Evolutionary conservation across 805 yeast species (phyloP).

Genomic region (Candida bentonensis): DNA sequence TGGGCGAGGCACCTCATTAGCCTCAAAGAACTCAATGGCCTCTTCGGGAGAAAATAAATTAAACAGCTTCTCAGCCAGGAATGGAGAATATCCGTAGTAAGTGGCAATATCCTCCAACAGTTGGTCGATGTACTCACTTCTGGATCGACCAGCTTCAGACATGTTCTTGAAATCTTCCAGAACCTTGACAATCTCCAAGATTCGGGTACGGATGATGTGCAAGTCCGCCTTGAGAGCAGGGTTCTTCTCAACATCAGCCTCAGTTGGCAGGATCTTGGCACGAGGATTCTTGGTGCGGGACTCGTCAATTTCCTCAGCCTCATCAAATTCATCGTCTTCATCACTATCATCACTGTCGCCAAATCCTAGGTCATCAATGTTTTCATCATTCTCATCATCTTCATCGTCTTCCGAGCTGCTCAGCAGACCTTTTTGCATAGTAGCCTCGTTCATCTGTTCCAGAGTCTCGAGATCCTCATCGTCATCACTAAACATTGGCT

Average conservation of each 20-base stretch:
- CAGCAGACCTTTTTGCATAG: conserved; percentile 15
- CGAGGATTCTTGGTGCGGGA: background rate
- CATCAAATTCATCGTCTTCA: conserved; percentile 3
- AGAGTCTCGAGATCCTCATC: conserved; percentile 48
- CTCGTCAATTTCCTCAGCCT: background rate
- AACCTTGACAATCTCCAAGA: background rate
- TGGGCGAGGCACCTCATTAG: conserved; percentile 94
- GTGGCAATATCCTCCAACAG: conserved; percentile 75
- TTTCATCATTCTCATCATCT: conserved; percentile 9
- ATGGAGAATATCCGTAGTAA: conserved; percentile 86
- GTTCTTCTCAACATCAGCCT: background rate
- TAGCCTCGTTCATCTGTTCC: conserved; percentile 16
- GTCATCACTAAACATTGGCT: conserved; percentile 71
- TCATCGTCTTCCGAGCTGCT: conserved; percentile 6
- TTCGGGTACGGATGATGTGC: conserved; percentile 18
- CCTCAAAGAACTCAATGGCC: conserved; percentile 97
- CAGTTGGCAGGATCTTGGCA: background rate
- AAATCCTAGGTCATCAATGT: conserved; percentile 7
- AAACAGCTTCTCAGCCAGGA: conserved; percentile 87
- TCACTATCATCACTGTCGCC: conserved; percentile 12
- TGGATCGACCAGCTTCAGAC: conserved; percentile 75
- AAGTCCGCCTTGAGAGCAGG: background rate
- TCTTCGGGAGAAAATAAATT: conserved; percentile 86
- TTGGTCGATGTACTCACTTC: conserved; percentile 71
- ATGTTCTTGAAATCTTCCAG: conserved; percentile 25